Conservation (phyloP, 1,284 basidiomycete genomes). For the Apiotrichum gamsii region DNA sequence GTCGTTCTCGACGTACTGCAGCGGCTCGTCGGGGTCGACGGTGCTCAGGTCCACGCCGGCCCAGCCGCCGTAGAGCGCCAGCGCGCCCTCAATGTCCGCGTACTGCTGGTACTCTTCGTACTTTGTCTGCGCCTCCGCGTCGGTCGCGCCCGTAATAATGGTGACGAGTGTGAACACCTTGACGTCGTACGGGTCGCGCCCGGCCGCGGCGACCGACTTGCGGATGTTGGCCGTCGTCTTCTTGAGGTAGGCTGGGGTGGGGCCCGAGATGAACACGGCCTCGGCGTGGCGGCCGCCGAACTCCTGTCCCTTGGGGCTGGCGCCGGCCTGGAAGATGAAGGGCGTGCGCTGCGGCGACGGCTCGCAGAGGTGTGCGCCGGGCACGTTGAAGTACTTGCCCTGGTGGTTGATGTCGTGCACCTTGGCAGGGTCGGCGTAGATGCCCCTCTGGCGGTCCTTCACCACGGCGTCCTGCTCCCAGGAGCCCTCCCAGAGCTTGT, state of each 20-base stretch:
- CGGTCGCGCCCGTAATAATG: constrained; percentile 23
- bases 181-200: constrained; percentile 31
- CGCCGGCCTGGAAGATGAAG: constrained; percentile 43
- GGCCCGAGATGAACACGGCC: constrained; percentile 36
- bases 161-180: constrained; percentile 37
- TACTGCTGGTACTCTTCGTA: constrained; percentile 27
- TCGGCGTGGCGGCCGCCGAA: constrained; percentile 44
- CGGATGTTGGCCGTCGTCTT: constrained; percentile 1
- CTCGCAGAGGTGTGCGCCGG: constrained; percentile 41
- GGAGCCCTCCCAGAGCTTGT: constrained; percentile 46
- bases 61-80: constrained; percentile 39
- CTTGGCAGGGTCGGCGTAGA: constrained; percentile 33
- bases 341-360: constrained; percentile 40
- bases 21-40: constrained; percentile 11
- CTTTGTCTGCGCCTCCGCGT: constrained; percentile 37
- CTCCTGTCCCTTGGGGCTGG: constrained; percentile 33
- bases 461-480: constrained; percentile 43
- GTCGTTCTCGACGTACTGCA: constrained; percentile 19
- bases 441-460: constrained; percentile 20
- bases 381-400: constrained; percentile 38
- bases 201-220: constrained; percentile 24
- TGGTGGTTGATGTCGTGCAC: constrained; percentile 40
- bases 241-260: constrained; percentile 8
- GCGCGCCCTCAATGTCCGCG: constrained; percentile 34
- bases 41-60: constrained; percentile 11